These are phyloP conservation scores for Umbelopsis sp. DNA, from an alignment of 192 early-diverging fungal genomes.

Conservation along the genomic window DNA sequence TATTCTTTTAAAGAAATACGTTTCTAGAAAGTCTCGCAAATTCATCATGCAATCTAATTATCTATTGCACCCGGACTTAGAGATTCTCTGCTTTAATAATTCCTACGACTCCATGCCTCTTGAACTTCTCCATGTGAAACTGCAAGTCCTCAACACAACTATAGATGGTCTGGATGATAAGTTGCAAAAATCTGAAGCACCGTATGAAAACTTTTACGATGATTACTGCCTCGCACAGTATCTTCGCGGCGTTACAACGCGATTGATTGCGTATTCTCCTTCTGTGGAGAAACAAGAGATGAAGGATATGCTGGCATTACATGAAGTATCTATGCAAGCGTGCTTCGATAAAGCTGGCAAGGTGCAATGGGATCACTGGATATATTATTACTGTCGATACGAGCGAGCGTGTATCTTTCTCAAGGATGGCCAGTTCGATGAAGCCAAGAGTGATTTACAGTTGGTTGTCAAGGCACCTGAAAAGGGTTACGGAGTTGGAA, in stretches of 20 bases:
- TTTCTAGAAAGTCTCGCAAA: constrained; percentile 84
- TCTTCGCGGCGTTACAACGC: constrained; percentile 64
- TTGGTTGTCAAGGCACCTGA: constrained; percentile 46
- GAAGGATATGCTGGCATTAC: constrained; percentile 6
- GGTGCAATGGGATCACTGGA: constrained; percentile 66
- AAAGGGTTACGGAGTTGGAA: constrained; percentile 27
- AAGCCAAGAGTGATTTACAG: constrained; percentile 53
- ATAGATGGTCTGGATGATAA: background rate
- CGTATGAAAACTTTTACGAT: constrained; percentile 63
- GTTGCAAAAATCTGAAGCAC: background rate
- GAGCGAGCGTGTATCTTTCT: constrained; percentile 59
- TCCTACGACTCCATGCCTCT: constrained; percentile 72
- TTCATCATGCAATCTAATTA: constrained; percentile 63
- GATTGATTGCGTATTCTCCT: constrained; percentile 57
- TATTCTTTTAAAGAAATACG: constrained; percentile 61
- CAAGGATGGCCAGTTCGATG: constrained; percentile 36
- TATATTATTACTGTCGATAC: constrained; percentile 59
- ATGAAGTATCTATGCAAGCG: constrained; percentile 39
- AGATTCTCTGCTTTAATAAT: constrained; percentile 75
- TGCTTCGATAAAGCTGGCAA: constrained; percentile 56
- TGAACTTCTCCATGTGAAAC: constrained; percentile 14
- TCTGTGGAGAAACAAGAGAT: background rate
- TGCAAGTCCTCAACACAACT: constrained; percentile 14
- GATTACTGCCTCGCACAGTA: constrained; percentile 76
- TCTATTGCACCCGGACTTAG: constrained; percentile 73